Conservation (phyloP, 2,329 filamentous ascomycete genomes). For the Aaosphaeria arxii region DNA sequence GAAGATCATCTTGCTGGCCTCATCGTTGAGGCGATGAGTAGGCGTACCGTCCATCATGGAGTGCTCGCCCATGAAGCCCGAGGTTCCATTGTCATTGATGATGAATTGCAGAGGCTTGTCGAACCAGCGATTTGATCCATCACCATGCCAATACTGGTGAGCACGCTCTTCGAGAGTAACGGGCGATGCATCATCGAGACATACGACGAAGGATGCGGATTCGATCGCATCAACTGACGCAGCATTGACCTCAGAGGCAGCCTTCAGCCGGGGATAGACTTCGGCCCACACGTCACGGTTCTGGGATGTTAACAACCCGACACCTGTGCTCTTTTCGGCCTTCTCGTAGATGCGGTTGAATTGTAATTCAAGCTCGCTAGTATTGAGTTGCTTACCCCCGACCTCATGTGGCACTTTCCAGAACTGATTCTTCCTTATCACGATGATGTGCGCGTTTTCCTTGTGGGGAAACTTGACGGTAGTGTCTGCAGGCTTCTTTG, state of each 20-base stretch:
- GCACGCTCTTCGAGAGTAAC: conserved; percentile 95
- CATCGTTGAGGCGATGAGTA: conserved; percentile 95
- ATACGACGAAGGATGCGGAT: conserved; percentile 85
- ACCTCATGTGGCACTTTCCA: conserved; percentile 87
- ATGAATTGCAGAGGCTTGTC: conserved; percentile 99
- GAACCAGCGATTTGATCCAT: conserved; percentile 93
- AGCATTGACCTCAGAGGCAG: conserved; percentile 75
- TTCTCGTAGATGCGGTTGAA: conserved; percentile 81
- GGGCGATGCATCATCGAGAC: conserved; percentile 85
- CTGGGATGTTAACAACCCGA: conserved; percentile 84
- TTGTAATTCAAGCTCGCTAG: conserved; percentile 83
- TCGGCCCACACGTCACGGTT: conserved; percentile 94
- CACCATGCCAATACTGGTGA: conserved; percentile 96
- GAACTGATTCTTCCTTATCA: conserved; percentile 93
- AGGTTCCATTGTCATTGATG: conserved; percentile 94
- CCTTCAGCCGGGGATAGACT: conserved; percentile 61
- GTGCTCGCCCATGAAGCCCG: conserved; percentile 97
- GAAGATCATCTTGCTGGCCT: conserved; percentile 87
- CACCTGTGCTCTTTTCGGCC: conserved; percentile 68
- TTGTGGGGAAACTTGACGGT: conserved; percentile 74
- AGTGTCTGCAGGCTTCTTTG: conserved; percentile 77
- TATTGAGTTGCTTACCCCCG: conserved; percentile 80
- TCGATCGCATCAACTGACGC: conserved; percentile 78
- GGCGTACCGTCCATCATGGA: conserved; percentile 99
- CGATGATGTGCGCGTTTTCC: conserved; percentile 83